These are phyloP conservation scores for Clausena lansium DNA, from an alignment of 345 rosid species.

Conservation along the genomic window DNA sequence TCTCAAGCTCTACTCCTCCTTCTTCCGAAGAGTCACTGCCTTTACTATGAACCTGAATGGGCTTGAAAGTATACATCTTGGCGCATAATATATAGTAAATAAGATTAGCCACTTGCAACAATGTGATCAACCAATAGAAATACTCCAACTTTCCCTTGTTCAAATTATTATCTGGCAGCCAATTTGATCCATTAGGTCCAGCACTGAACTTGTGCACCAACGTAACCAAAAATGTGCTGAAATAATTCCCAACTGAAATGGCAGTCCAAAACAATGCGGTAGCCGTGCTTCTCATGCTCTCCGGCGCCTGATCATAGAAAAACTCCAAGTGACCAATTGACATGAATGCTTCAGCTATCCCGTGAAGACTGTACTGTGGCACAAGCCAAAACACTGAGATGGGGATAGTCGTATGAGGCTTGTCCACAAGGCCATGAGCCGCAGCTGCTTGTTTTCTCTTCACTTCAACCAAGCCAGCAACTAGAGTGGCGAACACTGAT, in stretches of 20 bases:
- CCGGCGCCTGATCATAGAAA: slow-evolving; percentile 55
- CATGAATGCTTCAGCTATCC: slow-evolving; percentile 23
- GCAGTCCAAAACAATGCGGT: slow-evolving; percentile 45
- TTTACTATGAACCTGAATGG: slow-evolving; percentile 18
- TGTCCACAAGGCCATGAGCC: slow-evolving; percentile 24
- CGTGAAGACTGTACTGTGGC: slow-evolving; percentile 39
- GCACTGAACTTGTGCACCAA: slow-evolving; percentile 42
- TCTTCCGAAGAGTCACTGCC: slow-evolving; percentile 7
- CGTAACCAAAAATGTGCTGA: slow-evolving; percentile 45
- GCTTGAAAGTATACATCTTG: slow-evolving; percentile 46
- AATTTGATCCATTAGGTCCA: slow-evolving; percentile 29
- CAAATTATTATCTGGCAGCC: slow-evolving; percentile 50
- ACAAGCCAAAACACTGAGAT: slow-evolving; percentile 51
- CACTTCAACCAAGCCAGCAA: slow-evolving; percentile 46
- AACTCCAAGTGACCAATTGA: slow-evolving; percentile 51
- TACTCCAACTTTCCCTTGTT: slow-evolving; percentile 50
- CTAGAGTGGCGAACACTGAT: slow-evolving; percentile 41
- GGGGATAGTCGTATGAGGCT: slow-evolving; percentile 23
- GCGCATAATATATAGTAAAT: slow-evolving; percentile 42
- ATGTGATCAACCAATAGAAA: slow-evolving; percentile 49
- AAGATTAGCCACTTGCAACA: slow-evolving; percentile 38
- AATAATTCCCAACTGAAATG: slow-evolving; percentile 39
- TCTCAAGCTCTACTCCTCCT: slow-evolving; percentile 29
- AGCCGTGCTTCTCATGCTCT: slow-evolving; percentile 55
- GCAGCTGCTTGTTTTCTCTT: slow-evolving; percentile 39